Conservation (phyloP, 305 asterid genomes). For the Salvia sclarea region DNA sequence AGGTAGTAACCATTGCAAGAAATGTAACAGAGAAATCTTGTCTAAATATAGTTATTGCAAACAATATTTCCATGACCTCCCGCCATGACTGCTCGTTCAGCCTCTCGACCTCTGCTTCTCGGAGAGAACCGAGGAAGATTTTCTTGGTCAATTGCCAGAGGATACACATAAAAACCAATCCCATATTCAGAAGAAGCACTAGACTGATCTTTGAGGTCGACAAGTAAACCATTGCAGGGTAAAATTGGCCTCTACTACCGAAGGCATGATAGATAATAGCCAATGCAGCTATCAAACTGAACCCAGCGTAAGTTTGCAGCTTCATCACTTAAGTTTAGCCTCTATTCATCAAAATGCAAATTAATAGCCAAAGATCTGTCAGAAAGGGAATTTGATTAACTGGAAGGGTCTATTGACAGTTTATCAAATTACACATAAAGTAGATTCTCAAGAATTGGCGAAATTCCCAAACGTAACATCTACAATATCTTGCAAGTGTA, state of each 20-base stretch:
- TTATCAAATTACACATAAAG: background rate
- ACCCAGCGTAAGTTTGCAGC: constrained; percentile 77
- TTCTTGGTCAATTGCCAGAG: constrained; percentile 87
- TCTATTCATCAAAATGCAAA: constrained; percentile 35
- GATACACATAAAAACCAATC: constrained; percentile 79
- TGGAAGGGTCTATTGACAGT: background rate
- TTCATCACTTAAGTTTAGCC: constrained; percentile 53
- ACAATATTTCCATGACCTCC: constrained; percentile 93
- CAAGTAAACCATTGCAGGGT: constrained; percentile 91
- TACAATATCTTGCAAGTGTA: background rate
- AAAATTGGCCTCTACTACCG: constrained; percentile 78
- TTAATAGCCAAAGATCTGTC: constrained; percentile 20
- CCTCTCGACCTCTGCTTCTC: constrained; percentile 98
- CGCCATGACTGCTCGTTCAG: constrained; percentile 94
- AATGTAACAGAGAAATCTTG: constrained; percentile 85
- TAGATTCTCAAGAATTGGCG: background rate
- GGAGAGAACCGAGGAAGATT: constrained; percentile 84
- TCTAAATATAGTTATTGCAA: constrained; percentile 90
- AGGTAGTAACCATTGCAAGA: constrained; percentile 81
- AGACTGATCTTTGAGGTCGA: constrained; percentile 86
- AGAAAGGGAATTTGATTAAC: constrained; percentile 4
- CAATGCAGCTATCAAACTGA: constrained; percentile 67
- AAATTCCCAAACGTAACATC: background rate
- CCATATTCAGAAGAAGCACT: constrained; percentile 85
- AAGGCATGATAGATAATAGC: constrained; percentile 79